Evolutionary conservation across 805 yeast genomes (phyloP).

Genomic region (Spathaspora gorwiae): DNA sequence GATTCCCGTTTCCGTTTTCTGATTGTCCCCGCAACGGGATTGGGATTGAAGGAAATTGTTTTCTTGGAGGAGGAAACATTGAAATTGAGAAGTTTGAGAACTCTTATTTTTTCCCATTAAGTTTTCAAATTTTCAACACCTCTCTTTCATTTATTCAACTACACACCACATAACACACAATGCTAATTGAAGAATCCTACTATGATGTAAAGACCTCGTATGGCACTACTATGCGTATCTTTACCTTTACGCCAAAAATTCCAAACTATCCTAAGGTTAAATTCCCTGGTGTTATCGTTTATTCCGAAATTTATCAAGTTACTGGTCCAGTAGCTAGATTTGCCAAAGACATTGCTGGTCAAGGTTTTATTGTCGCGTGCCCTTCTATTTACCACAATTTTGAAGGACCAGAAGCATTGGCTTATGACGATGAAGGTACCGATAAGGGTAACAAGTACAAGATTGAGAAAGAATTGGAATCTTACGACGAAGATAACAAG

Average conservation of each 20-base stretch:
- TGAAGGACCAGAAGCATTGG: slow-evolving; percentile 56
- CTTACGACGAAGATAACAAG: slow-evolving; percentile 72
- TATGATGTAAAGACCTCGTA: slow-evolving; percentile 63
- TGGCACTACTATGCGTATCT: slow-evolving; percentile 65
- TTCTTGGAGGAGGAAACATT: too few relatives aligned
- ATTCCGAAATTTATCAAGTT: slow-evolving; percentile 75
- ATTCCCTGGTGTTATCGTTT: slow-evolving; percentile 77
- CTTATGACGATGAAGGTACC: slow-evolving; percentile 70
- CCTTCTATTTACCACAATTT: slow-evolving; percentile 80
- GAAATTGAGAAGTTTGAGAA: too few relatives aligned
- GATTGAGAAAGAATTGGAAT: slow-evolving; percentile 58
- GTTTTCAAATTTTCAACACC: too few relatives aligned
- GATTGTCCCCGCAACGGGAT: too few relatives aligned
- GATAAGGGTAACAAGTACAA: slow-evolving; percentile 69
- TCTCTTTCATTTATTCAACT: background rate
- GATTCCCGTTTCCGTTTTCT: too few relatives aligned
- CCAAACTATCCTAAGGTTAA: slow-evolving; percentile 72
- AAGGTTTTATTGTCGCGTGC: slow-evolving; percentile 74
- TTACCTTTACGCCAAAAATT: slow-evolving; percentile 61
- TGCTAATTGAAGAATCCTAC: slow-evolving; percentile 66
- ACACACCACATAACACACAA: slow-evolving; percentile 17
- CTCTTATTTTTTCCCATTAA: too few relatives aligned
- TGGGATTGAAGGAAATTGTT: too few relatives aligned
- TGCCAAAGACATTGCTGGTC: slow-evolving; percentile 73
- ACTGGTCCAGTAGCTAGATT: slow-evolving; percentile 79